These are phyloP conservation scores for Schizothecium vesticola DNA, from an alignment of 495 filamentous ascomycete species.

Conservation along the genomic window DNA sequence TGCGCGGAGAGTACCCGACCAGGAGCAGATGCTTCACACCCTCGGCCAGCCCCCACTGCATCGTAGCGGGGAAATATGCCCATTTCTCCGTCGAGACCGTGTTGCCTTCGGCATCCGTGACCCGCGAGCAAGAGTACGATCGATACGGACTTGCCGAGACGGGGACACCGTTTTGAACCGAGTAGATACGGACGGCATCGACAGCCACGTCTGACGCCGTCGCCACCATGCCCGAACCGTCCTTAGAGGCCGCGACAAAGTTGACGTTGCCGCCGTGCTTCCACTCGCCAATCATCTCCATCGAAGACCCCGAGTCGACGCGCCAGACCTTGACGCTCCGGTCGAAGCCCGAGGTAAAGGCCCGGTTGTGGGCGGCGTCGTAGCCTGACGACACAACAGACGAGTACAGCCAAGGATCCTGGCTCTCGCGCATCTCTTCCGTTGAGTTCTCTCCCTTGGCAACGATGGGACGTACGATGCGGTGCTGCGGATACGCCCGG, in stretches of 20 bases:
- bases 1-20: slow-evolving; percentile 68
- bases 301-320: slow-evolving; percentile 33
- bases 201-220: slow-evolving; percentile 47
- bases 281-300: slow-evolving; percentile 47
- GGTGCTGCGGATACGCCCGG: slow-evolving; percentile 65
- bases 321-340: slow-evolving; percentile 73
- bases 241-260: slow-evolving; percentile 57
- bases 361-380: slow-evolving; percentile 46
- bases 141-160: slow-evolving; percentile 29
- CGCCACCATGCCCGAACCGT: slow-evolving; percentile 38
- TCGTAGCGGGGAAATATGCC: slow-evolving; percentile 63
- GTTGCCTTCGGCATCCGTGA: slow-evolving; percentile 39
- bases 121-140: slow-evolving; percentile 43
- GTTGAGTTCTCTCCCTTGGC: slow-evolving; percentile 48
- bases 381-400: slow-evolving; percentile 76
- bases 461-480: slow-evolving; percentile 50
- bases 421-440: slow-evolving; percentile 54
- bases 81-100: slow-evolving; percentile 41
- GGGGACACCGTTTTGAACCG: slow-evolving; percentile 27
- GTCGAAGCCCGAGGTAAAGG: slow-evolving; percentile 82
- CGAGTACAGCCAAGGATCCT: slow-evolving; percentile 65
- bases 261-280: slow-evolving; percentile 64
- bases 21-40: slow-evolving; percentile 56
- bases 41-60: slow-evolving; percentile 62
- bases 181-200: slow-evolving; percentile 47